Conservation (phyloP, 495 filamentous ascomycete genomes). For the Platismatia glauca region DNA sequence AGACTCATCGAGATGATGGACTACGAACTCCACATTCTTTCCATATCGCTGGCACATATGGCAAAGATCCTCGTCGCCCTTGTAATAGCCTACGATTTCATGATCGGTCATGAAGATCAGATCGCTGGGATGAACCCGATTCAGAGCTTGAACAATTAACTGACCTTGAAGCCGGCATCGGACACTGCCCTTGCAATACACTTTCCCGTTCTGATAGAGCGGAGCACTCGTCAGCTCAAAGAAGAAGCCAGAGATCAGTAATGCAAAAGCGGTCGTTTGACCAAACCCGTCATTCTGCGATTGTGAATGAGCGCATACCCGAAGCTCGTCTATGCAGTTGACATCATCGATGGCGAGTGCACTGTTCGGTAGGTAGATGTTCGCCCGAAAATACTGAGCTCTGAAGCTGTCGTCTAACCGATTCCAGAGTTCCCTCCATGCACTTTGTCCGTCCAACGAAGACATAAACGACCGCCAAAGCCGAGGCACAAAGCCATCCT, state of each 20-base stretch:
- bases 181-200: background rate
- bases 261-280: background rate
- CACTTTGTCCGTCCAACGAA: background rate
- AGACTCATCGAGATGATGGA: background rate
- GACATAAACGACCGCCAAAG: conserved; percentile 1
- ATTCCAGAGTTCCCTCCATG: background rate
- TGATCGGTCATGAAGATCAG: background rate
- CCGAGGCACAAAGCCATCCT: conserved; percentile 1
- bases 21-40: background rate
- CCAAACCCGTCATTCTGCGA: background rate
- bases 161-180: background rate
- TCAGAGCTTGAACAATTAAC: background rate
- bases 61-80: background rate
- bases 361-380: background rate
- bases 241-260: background rate
- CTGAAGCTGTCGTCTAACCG: background rate
- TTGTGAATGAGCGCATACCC: background rate
- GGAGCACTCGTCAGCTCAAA: background rate
- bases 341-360: background rate
- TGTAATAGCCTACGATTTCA: background rate
- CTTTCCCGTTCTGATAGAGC: background rate
- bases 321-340: background rate
- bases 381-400: background rate
- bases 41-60: background rate
- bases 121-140: background rate